Conservation (phyloP, 306 rosid species). For the Sicyos baderoa region DNA sequence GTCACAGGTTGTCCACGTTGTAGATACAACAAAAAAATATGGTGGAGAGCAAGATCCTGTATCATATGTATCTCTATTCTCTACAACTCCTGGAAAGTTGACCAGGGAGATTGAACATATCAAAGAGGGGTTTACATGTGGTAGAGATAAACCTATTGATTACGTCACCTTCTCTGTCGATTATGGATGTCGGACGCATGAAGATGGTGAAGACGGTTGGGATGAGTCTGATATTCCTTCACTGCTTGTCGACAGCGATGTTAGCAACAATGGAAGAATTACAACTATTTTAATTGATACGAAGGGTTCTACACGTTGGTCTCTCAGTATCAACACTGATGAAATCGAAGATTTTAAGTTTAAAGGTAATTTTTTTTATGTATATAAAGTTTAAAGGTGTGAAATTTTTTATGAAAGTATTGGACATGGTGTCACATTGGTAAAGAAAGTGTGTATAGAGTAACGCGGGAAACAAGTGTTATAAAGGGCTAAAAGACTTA, state of each 20-base stretch:
- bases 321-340: conserved; percentile 62
- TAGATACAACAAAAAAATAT: conserved; percentile 47
- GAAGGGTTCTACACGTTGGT: conserved; percentile 77
- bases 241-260: conserved; percentile 36
- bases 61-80: conserved; percentile 67
- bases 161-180: conserved; percentile 72
- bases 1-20: conserved; percentile 86
- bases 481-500: no score
- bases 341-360: conserved; percentile 68
- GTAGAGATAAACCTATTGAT: conserved; percentile 58
- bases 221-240: conserved; percentile 59
- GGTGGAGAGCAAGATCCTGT: conserved; percentile 38
- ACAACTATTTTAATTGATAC: conserved; percentile 57
- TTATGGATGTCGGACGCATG: conserved; percentile 63
- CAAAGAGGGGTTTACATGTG: conserved; percentile 66
- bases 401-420: no score
- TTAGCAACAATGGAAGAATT: conserved; percentile 35
- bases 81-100: conserved; percentile 87
- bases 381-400: conserved; percentile 40
- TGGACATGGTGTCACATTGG: no score
- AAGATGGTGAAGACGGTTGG: conserved; percentile 54
- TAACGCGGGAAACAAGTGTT: no score
- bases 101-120: conserved; percentile 60
- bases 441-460: no score
- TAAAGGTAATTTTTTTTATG: conserved; percentile 33